Base-by-base conservation (phyloP, 768 basidiomycete species). In the Pisolithus tinctorius region DNA sequence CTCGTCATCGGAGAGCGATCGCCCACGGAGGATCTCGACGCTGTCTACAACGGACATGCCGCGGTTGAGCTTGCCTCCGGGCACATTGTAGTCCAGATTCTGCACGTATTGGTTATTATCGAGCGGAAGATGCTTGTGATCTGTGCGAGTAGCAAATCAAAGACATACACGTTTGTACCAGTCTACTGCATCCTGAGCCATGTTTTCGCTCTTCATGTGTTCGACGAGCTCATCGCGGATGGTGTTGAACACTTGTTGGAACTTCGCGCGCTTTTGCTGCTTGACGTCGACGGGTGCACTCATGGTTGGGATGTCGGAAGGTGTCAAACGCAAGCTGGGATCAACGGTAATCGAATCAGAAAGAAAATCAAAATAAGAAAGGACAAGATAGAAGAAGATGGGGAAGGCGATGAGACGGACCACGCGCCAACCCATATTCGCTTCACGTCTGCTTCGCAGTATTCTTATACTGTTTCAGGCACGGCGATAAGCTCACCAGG, bases 31-130 rank as follows among this genome's bases (percentile, higher is more conserved):
- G 65, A 97, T 93, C 70, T 91, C 84, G 48, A 85, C 88, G 3
- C 91, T 88, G 68, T 97, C 95, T 43, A 93, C 86, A 60, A 96
- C 93, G 10, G 92, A 93, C 72, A 97, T 76, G n/a, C 95, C 93
- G 36, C 95, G 83, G 70, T 96, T 98, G 49, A 97, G 84, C 70
- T 98, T 98, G 3, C 93, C 93, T 39, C 92, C 90, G 0, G 93
- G 93, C n/a, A 90, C 87, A 69, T 97, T 98, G 75, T 93, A 88
- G 58, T 93, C 81, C 50, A 98, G 73, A 65, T 79, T 93, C 91
- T 93, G 58, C 10, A 23, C 14, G 45, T 4, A 25, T 26, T 45
- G 51, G 13, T 34, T 14, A 34, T 34, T 34, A 34, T 34, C 34
- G 34, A 13, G 11, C 4, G 34, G 4, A 11, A 34, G 34, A 34